Evolutionary conservation across 805 yeast genomes (phyloP).

Genomic region (Lipomyces yamadae): DNA sequence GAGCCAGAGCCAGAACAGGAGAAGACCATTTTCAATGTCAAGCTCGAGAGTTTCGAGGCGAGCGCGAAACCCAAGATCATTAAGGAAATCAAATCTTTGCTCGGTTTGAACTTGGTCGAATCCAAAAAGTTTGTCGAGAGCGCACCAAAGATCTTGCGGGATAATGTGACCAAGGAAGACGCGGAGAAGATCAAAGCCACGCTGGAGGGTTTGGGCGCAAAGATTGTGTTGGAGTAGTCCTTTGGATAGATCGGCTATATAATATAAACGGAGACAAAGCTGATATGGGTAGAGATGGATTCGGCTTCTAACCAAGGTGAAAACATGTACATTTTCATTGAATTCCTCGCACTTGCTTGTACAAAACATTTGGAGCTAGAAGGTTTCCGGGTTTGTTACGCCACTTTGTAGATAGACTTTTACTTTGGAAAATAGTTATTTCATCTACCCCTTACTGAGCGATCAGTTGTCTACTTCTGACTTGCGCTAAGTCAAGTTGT

Average conservation of each 20-base stretch:
- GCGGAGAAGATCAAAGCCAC: conserved; percentile 95
- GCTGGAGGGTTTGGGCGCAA: conserved; percentile 94
- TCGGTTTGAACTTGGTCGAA: conserved; percentile 92
- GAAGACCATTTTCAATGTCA: conserved; percentile 88
- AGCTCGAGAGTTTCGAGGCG: conserved; percentile 91
- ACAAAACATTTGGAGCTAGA: conserved; percentile 1
- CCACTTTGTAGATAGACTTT: conserved; percentile 11
- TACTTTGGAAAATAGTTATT: conserved; percentile 3
- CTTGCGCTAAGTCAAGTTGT: neutral
- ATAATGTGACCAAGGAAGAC: conserved; percentile 94
- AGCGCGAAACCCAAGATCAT: conserved; percentile 96
- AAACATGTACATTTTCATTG: neutral
- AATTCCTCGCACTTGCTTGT: conserved; percentile 5
- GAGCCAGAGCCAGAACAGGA: conserved; percentile 78
- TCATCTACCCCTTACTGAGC: neutral
- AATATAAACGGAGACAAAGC: neutral
- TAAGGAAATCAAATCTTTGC: conserved; percentile 90
- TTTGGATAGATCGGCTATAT: neutral
- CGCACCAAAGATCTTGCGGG: conserved; percentile 96
- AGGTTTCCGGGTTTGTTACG: neutral
- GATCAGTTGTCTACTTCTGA: neutral
- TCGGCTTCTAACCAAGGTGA: neutral
- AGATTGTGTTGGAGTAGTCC: conserved; percentile 78
- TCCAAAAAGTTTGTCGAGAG: conserved; percentile 97
- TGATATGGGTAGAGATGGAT: neutral